Conservation (phyloP, 345 rosid species). For the Microcos paniculata region DNA sequence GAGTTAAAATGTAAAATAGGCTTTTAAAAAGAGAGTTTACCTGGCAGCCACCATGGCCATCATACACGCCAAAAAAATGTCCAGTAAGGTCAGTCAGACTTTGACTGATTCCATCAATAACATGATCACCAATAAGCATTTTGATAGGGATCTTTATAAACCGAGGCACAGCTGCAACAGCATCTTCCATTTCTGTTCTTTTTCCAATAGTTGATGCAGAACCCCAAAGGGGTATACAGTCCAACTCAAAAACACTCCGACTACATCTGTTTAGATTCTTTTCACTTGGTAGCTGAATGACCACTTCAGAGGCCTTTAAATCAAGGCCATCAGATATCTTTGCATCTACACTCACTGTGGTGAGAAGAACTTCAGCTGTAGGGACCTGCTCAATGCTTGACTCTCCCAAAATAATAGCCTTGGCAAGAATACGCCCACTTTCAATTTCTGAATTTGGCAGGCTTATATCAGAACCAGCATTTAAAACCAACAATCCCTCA, state of each 20-base stretch:
- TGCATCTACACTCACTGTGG: conserved; percentile 44
- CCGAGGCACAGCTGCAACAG: conserved; percentile 57
- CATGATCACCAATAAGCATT: conserved; percentile 63
- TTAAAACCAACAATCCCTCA: conserved; percentile 57
- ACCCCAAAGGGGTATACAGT: conserved; percentile 90
- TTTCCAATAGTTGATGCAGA: conserved; percentile 66
- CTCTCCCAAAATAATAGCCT: conserved; percentile 64
- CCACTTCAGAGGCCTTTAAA: conserved; percentile 51
- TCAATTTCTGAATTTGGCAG: conserved; percentile 51
- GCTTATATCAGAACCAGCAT: conserved; percentile 49
- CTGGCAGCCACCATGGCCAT: conserved; percentile 97
- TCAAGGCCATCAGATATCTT: conserved; percentile 41
- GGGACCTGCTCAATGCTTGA: conserved; percentile 61
- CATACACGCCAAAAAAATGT: conserved; percentile 93
- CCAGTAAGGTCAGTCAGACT: conserved; percentile 64
- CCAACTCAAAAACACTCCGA: conserved; percentile 78
- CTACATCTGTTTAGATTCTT: conserved; percentile 44
- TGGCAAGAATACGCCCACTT: conserved; percentile 50
- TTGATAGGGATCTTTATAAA: conserved; percentile 73
- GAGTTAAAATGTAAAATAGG: conserved; percentile 2
- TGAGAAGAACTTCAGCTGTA: conserved; percentile 54
- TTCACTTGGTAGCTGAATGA: conserved; percentile 60
- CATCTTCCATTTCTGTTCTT: conserved; percentile 95
- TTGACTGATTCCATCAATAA: conserved; percentile 60
- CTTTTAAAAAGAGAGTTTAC: conserved; percentile 31